Evolutionary conservation across 2,329 filamentous ascomycete genomes (phyloP).

Genomic region (Aspergillus versicolor): DNA sequence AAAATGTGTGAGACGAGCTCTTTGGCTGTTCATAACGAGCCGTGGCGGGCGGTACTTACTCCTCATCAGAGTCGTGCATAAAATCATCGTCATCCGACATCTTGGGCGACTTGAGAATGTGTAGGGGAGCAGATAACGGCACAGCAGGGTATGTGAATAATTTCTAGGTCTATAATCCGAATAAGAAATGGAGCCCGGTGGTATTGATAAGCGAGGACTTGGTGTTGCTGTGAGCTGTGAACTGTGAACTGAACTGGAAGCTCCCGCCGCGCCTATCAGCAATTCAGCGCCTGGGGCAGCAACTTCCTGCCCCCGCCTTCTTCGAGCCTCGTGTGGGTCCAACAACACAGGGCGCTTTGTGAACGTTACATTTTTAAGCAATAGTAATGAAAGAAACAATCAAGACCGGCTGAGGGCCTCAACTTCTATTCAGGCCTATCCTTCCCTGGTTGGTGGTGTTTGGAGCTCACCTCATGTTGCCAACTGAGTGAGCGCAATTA

Average conservation of each 20-base stretch:
- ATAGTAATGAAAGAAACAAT: neutral
- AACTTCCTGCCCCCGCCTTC: neutral
- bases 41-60: constrained; percentile 53
- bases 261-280: neutral
- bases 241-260: neutral
- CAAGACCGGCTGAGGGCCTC: neutral
- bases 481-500: no score
- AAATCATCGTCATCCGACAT: constrained; percentile 90
- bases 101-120: constrained; percentile 2
- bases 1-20: constrained; percentile 24
- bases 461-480: no score
- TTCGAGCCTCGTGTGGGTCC: constrained; percentile 5
- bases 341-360: neutral
- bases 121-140: neutral
- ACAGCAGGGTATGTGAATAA: neutral
- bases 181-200: neutral
- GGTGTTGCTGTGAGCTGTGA: neutral
- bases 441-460: neutral
- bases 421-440: neutral
- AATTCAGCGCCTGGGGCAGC: neutral
- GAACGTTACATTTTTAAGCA: neutral
- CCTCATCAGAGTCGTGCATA: constrained; percentile 88
- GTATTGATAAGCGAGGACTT: neutral
- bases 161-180: neutral
- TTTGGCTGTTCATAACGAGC: neutral